Evolutionary conservation across 805 yeast species (phyloP), one percentile per base, ranked within the genome.

Genomic region (Candida piceae): DNA sequence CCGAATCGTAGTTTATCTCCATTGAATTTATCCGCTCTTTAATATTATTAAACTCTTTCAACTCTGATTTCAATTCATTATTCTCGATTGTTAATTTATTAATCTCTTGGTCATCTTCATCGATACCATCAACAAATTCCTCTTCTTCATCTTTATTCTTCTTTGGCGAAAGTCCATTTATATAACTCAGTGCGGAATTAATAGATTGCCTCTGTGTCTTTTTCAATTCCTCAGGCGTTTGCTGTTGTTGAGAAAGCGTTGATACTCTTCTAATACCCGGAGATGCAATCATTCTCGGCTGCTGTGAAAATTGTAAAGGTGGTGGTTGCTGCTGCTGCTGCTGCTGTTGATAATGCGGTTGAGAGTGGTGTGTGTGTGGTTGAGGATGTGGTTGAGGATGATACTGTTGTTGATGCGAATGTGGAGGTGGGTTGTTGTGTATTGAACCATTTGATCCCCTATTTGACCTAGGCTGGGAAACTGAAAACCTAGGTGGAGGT

Each of bases 181-280:
- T 31, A 29, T 45, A 52, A 4, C 53, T 48, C 5, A 57, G 38
- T 1, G 57, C 49, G 2, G 57, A 48, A 27, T 40, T 50, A 4
- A 57, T 41, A 1, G 62, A 54, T 4, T 49, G 9, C 22, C 58
- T 40, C 10, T 52, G 52, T 11, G 48, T 15, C 17, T 13, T n/a
- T 15, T 26, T 26, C 29, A n/a, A 13, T 5, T 26, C 29, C 7
- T 26, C 10, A 4, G 29, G 29, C 9, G 29, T n/a, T 31, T 12
- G 35, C 36, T 5, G 22, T 9, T 20, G 38, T 20, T 6, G 51
- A 36, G 41, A 34, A 37, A 31, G 20, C 2, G 25, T 19, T 7
- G 50, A 40, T 1, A 37, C 21, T 13, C 35, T 37, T 17, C 52
- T 39, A 20, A 50, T 26, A 12, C 54, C 53, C 3, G 60, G 59